Evolutionary conservation across 306 rosid species (phyloP).

Genomic region (Fragaria ananassa): DNA sequence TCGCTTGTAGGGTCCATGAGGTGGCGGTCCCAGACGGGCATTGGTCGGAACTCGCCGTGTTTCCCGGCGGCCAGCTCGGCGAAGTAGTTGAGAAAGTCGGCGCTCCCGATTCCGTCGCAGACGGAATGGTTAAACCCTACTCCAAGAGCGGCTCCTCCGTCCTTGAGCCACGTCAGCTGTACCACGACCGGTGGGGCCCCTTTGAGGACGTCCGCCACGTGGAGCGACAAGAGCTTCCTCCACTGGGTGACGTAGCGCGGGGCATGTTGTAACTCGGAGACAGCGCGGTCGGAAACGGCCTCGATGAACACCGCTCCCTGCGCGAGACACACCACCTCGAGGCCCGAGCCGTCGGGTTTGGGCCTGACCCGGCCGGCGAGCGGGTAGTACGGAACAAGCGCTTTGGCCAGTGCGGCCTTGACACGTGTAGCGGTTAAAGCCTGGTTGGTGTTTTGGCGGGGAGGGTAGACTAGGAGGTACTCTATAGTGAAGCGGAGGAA

Average conservation of each 20-base stretch:
- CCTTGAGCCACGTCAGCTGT: conserved; percentile 79
- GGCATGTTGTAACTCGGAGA: conserved; percentile 50
- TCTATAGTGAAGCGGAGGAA: conserved; percentile 87
- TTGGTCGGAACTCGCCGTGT: conserved; percentile 27
- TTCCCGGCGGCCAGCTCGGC: conserved; percentile 46
- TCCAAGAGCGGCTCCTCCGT: conserved; percentile 68
- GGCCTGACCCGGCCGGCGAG: conserved; percentile 64
- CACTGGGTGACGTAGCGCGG: conserved; percentile 55
- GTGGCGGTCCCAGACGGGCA: conserved; percentile 74
- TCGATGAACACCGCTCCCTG: conserved; percentile 78
- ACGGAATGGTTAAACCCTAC: conserved; percentile 74
- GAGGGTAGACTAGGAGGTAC: conserved; percentile 58
- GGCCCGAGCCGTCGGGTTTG: conserved; percentile 34
- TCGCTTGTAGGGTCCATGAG: conserved; percentile 25
- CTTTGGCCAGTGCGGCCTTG: conserved; percentile 54
- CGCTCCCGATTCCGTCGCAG: conserved; percentile 78
- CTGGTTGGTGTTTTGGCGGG: conserved; percentile 31
- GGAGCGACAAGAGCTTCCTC: conserved; percentile 58
- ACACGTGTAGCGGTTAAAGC: conserved; percentile 30
- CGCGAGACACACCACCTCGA: conserved; percentile 61
- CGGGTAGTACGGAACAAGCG: conserved; percentile 63
- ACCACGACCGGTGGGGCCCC: conserved; percentile 70
- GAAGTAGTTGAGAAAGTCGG: conserved; percentile 62
- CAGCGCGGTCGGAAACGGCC: conserved; percentile 43
- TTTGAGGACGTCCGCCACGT: conserved; percentile 62